phyloP scores from a whole-genome alignment of 2,329 filamentous ascomycete species.

The Venturia nashicola region DNA sequence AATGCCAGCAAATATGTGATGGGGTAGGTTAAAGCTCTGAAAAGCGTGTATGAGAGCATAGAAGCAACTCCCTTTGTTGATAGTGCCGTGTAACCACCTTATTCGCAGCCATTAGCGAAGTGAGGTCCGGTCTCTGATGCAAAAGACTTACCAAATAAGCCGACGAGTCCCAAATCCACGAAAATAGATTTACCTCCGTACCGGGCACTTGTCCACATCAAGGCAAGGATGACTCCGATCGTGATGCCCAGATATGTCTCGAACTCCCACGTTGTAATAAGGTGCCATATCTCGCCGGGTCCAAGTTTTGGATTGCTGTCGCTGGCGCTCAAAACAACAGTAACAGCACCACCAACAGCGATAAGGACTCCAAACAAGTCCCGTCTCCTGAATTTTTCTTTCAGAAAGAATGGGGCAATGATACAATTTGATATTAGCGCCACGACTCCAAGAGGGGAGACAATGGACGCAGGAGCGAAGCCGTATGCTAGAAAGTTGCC shows the following conservation, averaged over 20 bases:
- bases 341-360: conserved; percentile 76
- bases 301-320: conserved; percentile 82
- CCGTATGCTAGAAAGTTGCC: conserved; percentile 97
- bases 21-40: conserved; percentile 79
- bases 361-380: conserved; percentile 84
- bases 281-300: conserved; percentile 77
- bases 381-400: conserved; percentile 72
- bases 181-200: conserved; percentile 82
- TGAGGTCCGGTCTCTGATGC: conserved; percentile 10
- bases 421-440: conserved; percentile 93
- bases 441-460: conserved; percentile 92
- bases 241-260: conserved; percentile 81
- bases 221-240: conserved; percentile 53
- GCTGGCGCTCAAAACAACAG: conserved; percentile 83
- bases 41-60: conserved; percentile 80
- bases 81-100: conserved; percentile 89
- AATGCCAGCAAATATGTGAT: conserved; percentile 79
- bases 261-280: conserved; percentile 81
- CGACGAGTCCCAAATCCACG: conserved; percentile 87
- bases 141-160: conserved; percentile 60
- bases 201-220: conserved; percentile 72
- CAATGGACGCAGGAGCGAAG: conserved; percentile 93
- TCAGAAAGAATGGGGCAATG: conserved; percentile 87
- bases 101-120: conserved; percentile 12
- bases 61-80: conserved; percentile 95